phyloP scores from a whole-genome alignment of 177 flowering plant genomes.

The Vitis hybrid region DNA sequence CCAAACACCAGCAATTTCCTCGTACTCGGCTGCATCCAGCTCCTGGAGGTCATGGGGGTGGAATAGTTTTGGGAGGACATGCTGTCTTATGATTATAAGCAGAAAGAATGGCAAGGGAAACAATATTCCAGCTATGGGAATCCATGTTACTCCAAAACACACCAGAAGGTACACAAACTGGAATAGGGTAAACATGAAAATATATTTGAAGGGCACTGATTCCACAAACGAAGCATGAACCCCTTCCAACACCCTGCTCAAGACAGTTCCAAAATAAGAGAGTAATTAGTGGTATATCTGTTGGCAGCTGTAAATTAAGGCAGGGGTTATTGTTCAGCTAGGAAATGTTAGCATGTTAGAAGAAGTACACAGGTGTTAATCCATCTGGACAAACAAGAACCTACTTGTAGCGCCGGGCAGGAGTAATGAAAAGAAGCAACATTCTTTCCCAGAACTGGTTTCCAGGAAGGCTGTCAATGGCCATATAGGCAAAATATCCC shows the following conservation, averaged over 20 bases:
- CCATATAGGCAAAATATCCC: constrained; percentile 94
- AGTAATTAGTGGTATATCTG: background rate
- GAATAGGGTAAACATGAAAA: constrained; percentile 34
- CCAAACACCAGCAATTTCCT: constrained; percentile 35
- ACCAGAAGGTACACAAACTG: constrained; percentile 40
- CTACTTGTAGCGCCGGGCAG: constrained; percentile 62
- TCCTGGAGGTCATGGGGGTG: constrained; percentile 34
- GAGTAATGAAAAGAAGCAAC: constrained; percentile 60
- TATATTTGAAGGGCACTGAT: constrained; percentile 54
- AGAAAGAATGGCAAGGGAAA: constrained; percentile 58
- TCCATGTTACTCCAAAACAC: constrained; percentile 57
- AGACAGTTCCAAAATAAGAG: constrained; percentile 1
- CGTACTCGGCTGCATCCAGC: constrained; percentile 55
- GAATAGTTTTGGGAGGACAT: constrained; percentile 45
- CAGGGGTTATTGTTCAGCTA: too few species aligned
- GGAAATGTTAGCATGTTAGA: too few species aligned
- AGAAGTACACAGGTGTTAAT: too few species aligned
- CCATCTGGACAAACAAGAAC: background rate
- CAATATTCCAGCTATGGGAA: constrained; percentile 51
- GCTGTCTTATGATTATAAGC: constrained; percentile 42
- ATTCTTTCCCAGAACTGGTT: constrained; percentile 85
- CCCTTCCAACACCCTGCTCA: constrained; percentile 55
- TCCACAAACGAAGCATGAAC: constrained; percentile 70
- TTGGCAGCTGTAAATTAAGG: too few species aligned
- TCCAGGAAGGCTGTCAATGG: constrained; percentile 84